Conservation (phyloP, 2,329 filamentous ascomycete species). For the Xenosphaeropsis pyriputrescens region DNA sequence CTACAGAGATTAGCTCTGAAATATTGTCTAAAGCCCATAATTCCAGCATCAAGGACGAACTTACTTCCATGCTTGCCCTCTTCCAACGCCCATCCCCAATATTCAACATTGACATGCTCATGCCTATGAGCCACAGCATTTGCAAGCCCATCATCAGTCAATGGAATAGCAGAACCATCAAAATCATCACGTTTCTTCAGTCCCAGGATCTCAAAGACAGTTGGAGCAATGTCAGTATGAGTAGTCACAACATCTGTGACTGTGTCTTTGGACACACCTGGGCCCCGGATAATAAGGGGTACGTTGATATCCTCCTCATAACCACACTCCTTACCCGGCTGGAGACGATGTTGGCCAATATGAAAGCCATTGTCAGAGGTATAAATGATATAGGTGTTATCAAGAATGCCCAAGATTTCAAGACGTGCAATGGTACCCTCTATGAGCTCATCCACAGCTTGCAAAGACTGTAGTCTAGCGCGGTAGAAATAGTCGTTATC, state of each 20-base stretch:
- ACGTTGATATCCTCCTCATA: constrained; percentile 36
- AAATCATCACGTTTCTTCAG: constrained; percentile 23
- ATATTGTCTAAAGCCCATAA: too few relatives aligned
- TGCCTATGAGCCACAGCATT: constrained; percentile 13
- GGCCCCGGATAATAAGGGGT: constrained; percentile 41
- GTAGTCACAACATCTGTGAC: constrained; percentile 29
- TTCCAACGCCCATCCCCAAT: constrained; percentile 21
- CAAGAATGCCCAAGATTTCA: constrained; percentile 20
- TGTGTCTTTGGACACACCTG: constrained; percentile 30
- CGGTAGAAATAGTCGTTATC: constrained; percentile 36
- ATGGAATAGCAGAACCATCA: constrained; percentile 28
- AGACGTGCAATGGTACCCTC: constrained; percentile 29
- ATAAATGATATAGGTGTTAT: constrained; percentile 42
- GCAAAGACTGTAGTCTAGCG: constrained; percentile 33
- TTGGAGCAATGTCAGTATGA: constrained; percentile 36
- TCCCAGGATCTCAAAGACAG: constrained; percentile 26
- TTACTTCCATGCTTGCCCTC: constrained; percentile 10
- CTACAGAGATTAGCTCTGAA: too few relatives aligned
- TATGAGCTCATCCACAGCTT: constrained; percentile 39
- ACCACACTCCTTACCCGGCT: constrained; percentile 32
- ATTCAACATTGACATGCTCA: constrained; percentile 33
- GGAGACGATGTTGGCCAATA: constrained; percentile 33
- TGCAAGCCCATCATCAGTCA: constrained; percentile 10
- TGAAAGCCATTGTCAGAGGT: constrained; percentile 40
- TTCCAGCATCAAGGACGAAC: too few relatives aligned